A percentile compares a stretch with the other conserved stretches of the same genome.
These are phyloP conservation scores for Hermanozyma aechmeae DNA, from an alignment of 805 yeast species.

Conservation along the genomic window DNA sequence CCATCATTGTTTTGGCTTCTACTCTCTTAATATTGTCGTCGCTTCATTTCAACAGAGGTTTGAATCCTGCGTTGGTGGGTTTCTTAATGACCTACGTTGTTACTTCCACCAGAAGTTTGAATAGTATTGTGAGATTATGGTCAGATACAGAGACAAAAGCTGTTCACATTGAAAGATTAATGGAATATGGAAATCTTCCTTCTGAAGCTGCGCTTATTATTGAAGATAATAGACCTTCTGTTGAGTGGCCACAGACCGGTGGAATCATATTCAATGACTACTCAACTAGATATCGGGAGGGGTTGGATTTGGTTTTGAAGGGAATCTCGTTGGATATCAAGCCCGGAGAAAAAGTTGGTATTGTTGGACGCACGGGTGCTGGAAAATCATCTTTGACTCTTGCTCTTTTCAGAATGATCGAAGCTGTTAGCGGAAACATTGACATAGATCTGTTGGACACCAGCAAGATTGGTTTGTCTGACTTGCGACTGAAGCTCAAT, in stretches of 20 bases:
- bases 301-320: conserved; percentile 17
- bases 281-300: conserved; percentile 15
- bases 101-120: conserved; percentile 20
- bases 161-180: conserved; percentile 26
- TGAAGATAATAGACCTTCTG: conserved; percentile 25
- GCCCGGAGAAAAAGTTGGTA: conserved; percentile 18
- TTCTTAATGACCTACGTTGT: conserved; percentile 28
- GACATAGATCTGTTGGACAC: conserved; percentile 16
- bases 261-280: conserved; percentile 14
- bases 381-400: conserved; percentile 20
- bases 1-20: conserved; percentile 20
- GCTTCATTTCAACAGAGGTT: conserved; percentile 12
- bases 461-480: conserved; percentile 15
- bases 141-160: conserved; percentile 26
- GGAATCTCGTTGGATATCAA: conserved; percentile 14
- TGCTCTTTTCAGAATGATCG: conserved; percentile 20
- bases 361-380: conserved; percentile 23
- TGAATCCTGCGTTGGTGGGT: conserved; percentile 27
- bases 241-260: conserved; percentile 20
- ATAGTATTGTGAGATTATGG: conserved; percentile 23
- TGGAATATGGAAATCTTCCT: conserved; percentile 25
- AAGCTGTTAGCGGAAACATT: conserved; percentile 16
- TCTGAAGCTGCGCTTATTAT: conserved; percentile 10
- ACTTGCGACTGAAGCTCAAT: conserved; percentile 17
- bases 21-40: conserved; percentile 19